phyloP scores from a whole-genome alignment of 345 rosid species.

The Viola odorata region DNA sequence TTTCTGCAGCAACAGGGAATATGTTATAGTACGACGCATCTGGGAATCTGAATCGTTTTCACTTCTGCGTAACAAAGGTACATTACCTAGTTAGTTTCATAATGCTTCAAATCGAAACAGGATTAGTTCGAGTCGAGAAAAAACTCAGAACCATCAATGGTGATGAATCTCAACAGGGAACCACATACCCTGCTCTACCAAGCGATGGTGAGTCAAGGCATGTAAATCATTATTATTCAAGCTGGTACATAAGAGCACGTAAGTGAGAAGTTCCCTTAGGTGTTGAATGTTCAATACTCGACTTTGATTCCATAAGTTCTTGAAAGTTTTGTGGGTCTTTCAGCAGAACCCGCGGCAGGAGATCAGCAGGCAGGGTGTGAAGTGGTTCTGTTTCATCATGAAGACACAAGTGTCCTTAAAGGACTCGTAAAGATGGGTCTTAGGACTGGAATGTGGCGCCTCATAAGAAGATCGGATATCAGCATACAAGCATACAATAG shows the following conservation, averaged over 20 bases:
- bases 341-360: constrained; percentile 14
- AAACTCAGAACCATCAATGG: background rate
- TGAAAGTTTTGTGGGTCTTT: background rate
- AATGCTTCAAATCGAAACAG: background rate
- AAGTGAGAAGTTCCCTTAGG: background rate
- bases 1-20: background rate
- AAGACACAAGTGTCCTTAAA: constrained; percentile 15
- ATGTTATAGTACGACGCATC: background rate
- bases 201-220: constrained; percentile 1
- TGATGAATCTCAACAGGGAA: constrained; percentile 13
- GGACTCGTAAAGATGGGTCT: constrained; percentile 17
- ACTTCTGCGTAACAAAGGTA: background rate
- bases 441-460: constrained; percentile 16
- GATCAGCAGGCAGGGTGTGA: constrained; percentile 9
- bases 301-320: background rate
- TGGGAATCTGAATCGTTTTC: background rate
- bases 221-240: constrained; percentile 18
- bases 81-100: background rate
- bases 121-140: no score
- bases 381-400: constrained; percentile 22
- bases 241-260: constrained; percentile 17
- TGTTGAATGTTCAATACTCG: background rate
- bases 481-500: constrained; percentile 13
- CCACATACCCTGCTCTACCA: constrained; percentile 7
- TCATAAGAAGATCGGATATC: constrained; percentile 11